phyloP scores from a whole-genome alignment of 768 basidiomycete genomes.

The Tulasnella sp. region DNA sequence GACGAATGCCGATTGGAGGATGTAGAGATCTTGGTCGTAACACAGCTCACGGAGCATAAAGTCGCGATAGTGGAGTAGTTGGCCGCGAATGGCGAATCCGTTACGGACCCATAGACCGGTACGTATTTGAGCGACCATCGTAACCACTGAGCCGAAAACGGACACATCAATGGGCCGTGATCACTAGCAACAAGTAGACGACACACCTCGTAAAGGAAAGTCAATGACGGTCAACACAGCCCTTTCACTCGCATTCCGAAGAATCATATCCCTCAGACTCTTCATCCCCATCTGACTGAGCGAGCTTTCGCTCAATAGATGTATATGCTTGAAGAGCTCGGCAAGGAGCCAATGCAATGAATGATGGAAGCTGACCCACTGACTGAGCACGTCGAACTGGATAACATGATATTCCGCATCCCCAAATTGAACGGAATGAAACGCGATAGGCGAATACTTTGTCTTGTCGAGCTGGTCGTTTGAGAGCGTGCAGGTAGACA shows the following conservation, averaged over 20 bases:
- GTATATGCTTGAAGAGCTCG: constrained; percentile 75
- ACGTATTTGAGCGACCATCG: constrained; percentile 89
- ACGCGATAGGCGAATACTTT: constrained; percentile 49
- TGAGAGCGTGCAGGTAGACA: constrained; percentile 55
- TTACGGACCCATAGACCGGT: constrained; percentile 97
- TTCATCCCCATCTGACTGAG: constrained; percentile 40
- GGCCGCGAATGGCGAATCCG: constrained; percentile 88
- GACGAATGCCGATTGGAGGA: constrained; percentile 75
- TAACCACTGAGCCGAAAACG: constrained; percentile 37
- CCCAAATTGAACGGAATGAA: constrained; percentile 58
- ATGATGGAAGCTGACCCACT: constrained; percentile 88
- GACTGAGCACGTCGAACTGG: constrained; percentile 64
- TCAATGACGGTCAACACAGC: constrained; percentile 69
- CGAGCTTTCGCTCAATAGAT: constrained; percentile 45
- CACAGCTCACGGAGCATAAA: constrained; percentile 91
- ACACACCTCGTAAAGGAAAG: constrained; percentile 75
- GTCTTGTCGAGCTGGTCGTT: constrained; percentile 54
- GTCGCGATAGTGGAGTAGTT: constrained; percentile 90
- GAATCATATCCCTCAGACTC: constrained; percentile 48
- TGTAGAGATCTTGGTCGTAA: constrained; percentile 89
- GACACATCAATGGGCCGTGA: neutral
- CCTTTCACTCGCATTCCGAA: constrained; percentile 46
- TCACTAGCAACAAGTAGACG: neutral
- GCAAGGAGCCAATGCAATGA: constrained; percentile 83
- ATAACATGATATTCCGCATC: constrained; percentile 47